phyloP scores from a whole-genome alignment of 169 alveolate species.

The Neospora caninum region DNA sequence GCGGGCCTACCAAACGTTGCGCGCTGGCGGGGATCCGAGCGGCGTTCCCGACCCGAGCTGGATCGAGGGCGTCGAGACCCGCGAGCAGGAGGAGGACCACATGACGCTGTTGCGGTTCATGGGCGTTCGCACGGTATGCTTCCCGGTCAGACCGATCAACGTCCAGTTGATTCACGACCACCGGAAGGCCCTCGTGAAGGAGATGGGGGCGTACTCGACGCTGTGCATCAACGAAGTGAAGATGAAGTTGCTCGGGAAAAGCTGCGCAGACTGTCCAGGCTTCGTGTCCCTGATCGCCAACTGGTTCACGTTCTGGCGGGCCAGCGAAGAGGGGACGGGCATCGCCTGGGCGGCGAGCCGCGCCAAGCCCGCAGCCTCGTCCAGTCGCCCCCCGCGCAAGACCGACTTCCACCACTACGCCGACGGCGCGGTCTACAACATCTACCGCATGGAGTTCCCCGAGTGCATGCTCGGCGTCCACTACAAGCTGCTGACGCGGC shows the following conservation, averaged over 20 bases:
- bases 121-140: constrained; percentile 56
- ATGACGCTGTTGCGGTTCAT: constrained; percentile 57
- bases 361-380: neutral
- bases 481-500: constrained; percentile 37
- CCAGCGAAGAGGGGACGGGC: constrained; percentile 12
- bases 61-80: constrained; percentile 56
- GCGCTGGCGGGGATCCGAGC: neutral
- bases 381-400: neutral
- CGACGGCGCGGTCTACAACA: constrained; percentile 49
- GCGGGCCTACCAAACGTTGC: constrained; percentile 3
- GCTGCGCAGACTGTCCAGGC: constrained; percentile 67
- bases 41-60: neutral
- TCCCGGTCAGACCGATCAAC: constrained; percentile 40
- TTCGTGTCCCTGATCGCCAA: constrained; percentile 48
- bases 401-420: constrained; percentile 46
- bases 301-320: constrained; percentile 51
- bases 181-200: constrained; percentile 57
- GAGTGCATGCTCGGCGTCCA: constrained; percentile 38
- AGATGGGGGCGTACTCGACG: constrained; percentile 60
- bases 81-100: constrained; percentile 65
- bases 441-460: constrained; percentile 67
- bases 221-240: constrained; percentile 52
- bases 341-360: neutral
- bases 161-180: constrained; percentile 60
- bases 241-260: constrained; percentile 65